phyloP scores from a whole-genome alignment of 345 rosid genomes.

The Aegle marmelos region DNA sequence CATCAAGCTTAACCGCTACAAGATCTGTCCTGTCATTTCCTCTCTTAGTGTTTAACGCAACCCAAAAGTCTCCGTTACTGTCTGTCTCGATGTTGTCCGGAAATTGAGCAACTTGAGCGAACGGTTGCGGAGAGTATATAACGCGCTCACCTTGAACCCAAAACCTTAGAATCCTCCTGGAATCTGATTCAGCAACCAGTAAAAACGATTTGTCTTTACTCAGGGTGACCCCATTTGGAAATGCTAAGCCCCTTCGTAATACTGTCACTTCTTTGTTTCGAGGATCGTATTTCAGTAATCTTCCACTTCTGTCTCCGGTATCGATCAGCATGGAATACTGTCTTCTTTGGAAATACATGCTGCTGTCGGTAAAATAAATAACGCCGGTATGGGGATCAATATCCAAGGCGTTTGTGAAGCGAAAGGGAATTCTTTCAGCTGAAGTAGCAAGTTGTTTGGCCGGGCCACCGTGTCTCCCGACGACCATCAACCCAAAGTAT shows the following conservation, averaged over 20 bases:
- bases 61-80: slow-evolving; percentile 57
- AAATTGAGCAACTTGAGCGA: slow-evolving; percentile 25
- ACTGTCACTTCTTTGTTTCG: slow-evolving; percentile 26
- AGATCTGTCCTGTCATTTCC: slow-evolving; percentile 25
- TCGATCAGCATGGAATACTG: slow-evolving; percentile 9
- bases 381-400: slow-evolving; percentile 37
- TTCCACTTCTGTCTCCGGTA: slow-evolving; percentile 37
- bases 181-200: slow-evolving; percentile 35
- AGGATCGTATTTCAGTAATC: slow-evolving; percentile 43
- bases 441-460: slow-evolving; percentile 35
- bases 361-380: slow-evolving; percentile 53
- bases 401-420: slow-evolving; percentile 43
- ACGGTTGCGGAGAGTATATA: neutral
- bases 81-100: slow-evolving; percentile 45
- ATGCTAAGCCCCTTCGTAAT: slow-evolving; percentile 24
- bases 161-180: neutral
- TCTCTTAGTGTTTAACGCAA: slow-evolving; percentile 43
- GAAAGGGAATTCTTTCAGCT: slow-evolving; percentile 36
- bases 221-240: slow-evolving; percentile 49
- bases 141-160: neutral
- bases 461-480: slow-evolving; percentile 40
- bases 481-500: slow-evolving; percentile 46
- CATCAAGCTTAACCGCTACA: slow-evolving; percentile 29
- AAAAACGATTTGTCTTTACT: slow-evolving; percentile 44
- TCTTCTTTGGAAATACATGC: slow-evolving; percentile 46